Conservation (phyloP, 2,329 filamentous ascomycete genomes). For the Corniculantispora saksenae region DNA sequence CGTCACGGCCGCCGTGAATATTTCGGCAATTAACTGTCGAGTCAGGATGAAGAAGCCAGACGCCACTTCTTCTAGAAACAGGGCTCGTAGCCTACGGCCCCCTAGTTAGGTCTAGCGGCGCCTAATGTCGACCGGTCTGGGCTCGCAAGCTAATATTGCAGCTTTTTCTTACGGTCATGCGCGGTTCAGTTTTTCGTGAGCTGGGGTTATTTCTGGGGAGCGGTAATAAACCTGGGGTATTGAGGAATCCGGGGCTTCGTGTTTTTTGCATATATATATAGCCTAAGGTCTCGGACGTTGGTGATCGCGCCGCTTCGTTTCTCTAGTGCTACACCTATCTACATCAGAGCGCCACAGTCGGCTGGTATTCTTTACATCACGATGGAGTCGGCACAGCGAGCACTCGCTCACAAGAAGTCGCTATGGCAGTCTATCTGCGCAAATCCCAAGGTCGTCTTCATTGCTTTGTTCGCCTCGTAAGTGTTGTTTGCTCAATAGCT, state of each 20-base stretch:
- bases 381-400: slow-evolving; percentile 23
- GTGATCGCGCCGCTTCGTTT: background rate
- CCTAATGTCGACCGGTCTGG: slow-evolving; percentile 1
- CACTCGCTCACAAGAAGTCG: slow-evolving; percentile 21
- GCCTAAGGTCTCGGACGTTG: slow-evolving; percentile 16
- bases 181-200: slow-evolving; percentile 5
- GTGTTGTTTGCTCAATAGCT: slow-evolving; percentile 13
- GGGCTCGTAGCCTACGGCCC: slow-evolving; percentile 21
- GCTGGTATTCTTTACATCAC: background rate
- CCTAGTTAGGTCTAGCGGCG: slow-evolving; percentile 12
- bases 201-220: slow-evolving; percentile 7
- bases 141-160: background rate
- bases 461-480: slow-evolving; percentile 43
- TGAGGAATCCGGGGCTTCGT: slow-evolving; percentile 14
- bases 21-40: background rate
- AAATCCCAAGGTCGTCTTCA: slow-evolving; percentile 41
- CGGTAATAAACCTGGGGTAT: slow-evolving; percentile 17
- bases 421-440: slow-evolving; percentile 32
- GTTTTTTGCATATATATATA: slow-evolving; percentile 13
- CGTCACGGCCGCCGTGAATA: background rate
- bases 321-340: background rate
- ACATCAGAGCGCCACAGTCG: background rate
- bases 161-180: slow-evolving; percentile 14
- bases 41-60: slow-evolving; percentile 9
- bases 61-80: slow-evolving; percentile 15